Evolutionary conservation across 306 rosid genomes (phyloP).

Genomic region (Begonia fuchsioides): DNA sequence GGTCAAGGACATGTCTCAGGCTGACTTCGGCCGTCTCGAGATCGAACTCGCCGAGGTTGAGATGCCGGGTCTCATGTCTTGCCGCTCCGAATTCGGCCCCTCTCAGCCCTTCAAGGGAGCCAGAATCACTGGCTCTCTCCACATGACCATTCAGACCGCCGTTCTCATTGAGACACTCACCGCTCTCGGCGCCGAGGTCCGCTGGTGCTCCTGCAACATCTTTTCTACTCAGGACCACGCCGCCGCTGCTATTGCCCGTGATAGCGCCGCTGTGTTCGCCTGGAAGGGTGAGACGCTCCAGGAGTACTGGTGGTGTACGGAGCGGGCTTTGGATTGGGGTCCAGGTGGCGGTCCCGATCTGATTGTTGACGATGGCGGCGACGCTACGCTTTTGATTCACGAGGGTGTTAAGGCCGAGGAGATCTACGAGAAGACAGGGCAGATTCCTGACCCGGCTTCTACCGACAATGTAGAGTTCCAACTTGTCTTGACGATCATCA

Average conservation of each 20-base stretch:
- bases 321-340: conserved; percentile 66
- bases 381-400: conserved; percentile 42
- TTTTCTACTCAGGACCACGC: conserved; percentile 79
- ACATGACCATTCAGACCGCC: conserved; percentile 72
- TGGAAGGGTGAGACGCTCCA: conserved; percentile 72
- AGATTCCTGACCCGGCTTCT: conserved; percentile 31
- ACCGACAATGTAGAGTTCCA: conserved; percentile 52
- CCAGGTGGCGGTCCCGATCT: conserved; percentile 56
- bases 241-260: conserved; percentile 64
- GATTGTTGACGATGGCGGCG: conserved; percentile 70
- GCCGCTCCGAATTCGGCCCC: conserved; percentile 41
- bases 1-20: conserved; percentile 61
- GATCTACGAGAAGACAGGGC: conserved; percentile 27
- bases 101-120: conserved; percentile 63
- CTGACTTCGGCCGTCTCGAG: conserved; percentile 53
- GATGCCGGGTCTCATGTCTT: conserved; percentile 66
- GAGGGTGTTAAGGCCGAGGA: conserved; percentile 67
- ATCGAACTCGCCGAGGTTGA: conserved; percentile 61
- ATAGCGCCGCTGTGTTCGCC: conserved; percentile 53
- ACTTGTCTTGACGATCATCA: conserved; percentile 44
- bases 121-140: conserved; percentile 59
- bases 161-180: conserved; percentile 63
- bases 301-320: conserved; percentile 83
- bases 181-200: conserved; percentile 61
- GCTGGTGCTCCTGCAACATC: conserved; percentile 83